Evolutionary conservation across 1,139 yeast genomes (phyloP).

Genomic region (Pichia sp.): DNA sequence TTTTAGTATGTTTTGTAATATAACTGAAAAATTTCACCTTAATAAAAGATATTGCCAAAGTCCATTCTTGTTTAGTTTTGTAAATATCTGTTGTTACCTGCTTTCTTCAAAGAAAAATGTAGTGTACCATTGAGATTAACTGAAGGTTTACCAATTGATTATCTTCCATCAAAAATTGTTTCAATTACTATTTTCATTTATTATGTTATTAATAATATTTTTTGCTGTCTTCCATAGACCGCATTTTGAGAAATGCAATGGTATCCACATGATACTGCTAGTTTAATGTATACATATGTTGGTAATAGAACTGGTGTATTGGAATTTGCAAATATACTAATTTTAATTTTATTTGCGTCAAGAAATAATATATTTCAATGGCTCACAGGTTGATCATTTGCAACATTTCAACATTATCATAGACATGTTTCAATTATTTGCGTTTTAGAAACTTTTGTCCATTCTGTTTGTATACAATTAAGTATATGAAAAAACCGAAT

Average conservation of each 20-base stretch:
- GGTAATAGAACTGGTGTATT: conserved; percentile 41
- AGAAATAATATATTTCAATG: conserved; percentile 40
- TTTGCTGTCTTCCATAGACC: conserved; percentile 8
- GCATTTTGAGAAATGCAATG: conserved; percentile 1
- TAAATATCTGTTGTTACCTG: conserved; percentile 9
- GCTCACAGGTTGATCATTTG: conserved; percentile 40
- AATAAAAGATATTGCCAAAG: conserved; percentile 5
- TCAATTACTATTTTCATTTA: conserved; percentile 43
- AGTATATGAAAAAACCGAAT: conserved; percentile 30
- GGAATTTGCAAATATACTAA: conserved; percentile 36
- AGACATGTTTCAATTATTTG: conserved; percentile 37
- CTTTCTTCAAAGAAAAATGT: conserved; percentile 11
- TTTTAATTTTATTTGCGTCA: conserved; percentile 39
- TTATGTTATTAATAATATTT: conserved; percentile 34
- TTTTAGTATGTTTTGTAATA: conserved; percentile 5
- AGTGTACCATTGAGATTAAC: conserved; percentile 3
- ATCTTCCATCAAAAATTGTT: conserved; percentile 57
- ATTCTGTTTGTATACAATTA: conserved; percentile 25
- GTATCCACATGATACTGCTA: conserved; percentile 5
- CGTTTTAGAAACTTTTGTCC: conserved; percentile 24
- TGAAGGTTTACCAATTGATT: conserved; percentile 7
- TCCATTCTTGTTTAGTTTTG: conserved; percentile 3
- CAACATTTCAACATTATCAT: conserved; percentile 39
- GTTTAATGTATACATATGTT: conserved; percentile 23
- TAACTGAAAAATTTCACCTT: conserved; percentile 7